phyloP scores from a whole-genome alignment of 1,139 yeast genomes.

The Hemisphaericaspora xylofermentans region DNA sequence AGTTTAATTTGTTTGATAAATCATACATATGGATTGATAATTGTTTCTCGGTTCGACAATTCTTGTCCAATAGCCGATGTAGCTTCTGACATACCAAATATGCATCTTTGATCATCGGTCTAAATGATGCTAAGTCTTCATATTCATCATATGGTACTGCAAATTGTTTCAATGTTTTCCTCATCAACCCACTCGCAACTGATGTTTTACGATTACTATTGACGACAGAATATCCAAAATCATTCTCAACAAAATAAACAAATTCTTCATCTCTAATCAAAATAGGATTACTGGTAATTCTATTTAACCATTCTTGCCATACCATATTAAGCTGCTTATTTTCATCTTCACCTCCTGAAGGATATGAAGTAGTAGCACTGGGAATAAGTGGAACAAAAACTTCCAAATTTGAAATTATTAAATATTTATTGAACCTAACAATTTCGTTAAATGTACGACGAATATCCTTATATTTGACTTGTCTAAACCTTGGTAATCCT shows the following conservation, averaged over 20 bases:
- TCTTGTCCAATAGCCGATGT: slow-evolving; percentile 52
- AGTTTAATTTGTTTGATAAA: slow-evolving; percentile 57
- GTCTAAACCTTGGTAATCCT: slow-evolving; percentile 75
- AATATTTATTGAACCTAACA: slow-evolving; percentile 70
- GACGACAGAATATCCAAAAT: slow-evolving; percentile 75
- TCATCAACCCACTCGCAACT: slow-evolving; percentile 77
- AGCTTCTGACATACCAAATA: slow-evolving; percentile 62
- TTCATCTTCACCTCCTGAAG: slow-evolving; percentile 83
- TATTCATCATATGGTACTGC: slow-evolving; percentile 90
- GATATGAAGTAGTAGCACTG: slow-evolving; percentile 68
- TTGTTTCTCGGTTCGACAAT: slow-evolving; percentile 54
- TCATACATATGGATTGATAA: slow-evolving; percentile 61
- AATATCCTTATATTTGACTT: slow-evolving; percentile 65
- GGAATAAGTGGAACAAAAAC: slow-evolving; percentile 93
- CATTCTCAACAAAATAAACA: slow-evolving; percentile 83
- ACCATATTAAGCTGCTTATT: slow-evolving; percentile 52
- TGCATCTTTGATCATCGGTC: slow-evolving; percentile 83
- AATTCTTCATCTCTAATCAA: slow-evolving; percentile 85
- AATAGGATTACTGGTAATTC: slow-evolving; percentile 73
- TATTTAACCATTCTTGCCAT: slow-evolving; percentile 85
- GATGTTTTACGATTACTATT: slow-evolving; percentile 53
- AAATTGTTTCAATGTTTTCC: slow-evolving; percentile 88
- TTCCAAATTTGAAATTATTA: slow-evolving; percentile 80
- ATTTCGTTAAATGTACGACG: slow-evolving; percentile 82
- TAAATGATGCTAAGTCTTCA: slow-evolving; percentile 72